Evolutionary conservation across 441 rosid genomes (phyloP).

Genomic region (Syzygium syzygioides): DNA sequence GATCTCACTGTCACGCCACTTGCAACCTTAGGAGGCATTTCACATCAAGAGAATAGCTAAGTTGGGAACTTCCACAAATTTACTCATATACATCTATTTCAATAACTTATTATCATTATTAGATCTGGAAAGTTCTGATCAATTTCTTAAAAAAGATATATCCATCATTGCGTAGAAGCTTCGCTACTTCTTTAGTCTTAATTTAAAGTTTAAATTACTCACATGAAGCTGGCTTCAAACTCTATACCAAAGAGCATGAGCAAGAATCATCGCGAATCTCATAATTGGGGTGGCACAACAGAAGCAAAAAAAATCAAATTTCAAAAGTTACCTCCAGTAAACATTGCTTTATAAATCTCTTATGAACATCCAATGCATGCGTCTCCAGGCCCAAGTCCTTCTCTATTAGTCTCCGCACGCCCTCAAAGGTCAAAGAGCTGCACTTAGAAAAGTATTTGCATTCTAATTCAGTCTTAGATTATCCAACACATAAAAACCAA

Average conservation of each 20-base stretch:
- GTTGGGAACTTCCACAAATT: not conserved
- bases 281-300: not conserved
- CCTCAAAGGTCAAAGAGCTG: slow-evolving; percentile 76
- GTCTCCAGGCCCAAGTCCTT: slow-evolving; percentile 59
- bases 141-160: not conserved
- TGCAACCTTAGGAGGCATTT: not conserved
- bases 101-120: not conserved
- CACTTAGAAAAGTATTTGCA: slow-evolving; percentile 9
- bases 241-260: not conserved
- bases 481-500: not conserved
- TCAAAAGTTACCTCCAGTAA: slow-evolving; percentile 40
- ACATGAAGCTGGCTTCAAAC: not conserved
- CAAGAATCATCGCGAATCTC: not conserved
- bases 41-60: not conserved
- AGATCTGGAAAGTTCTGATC: not conserved
- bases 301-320: not conserved
- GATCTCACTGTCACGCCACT: not conserved
- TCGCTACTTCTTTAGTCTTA: not conserved
- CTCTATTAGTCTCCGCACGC: slow-evolving; percentile 81
- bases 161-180: not conserved
- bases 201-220: not conserved
- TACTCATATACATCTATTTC: not conserved
- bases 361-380: slow-evolving; percentile 65
- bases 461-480: not conserved
- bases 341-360: slow-evolving; percentile 60